These are phyloP conservation scores for Candida tammaniensis DNA, from an alignment of 805 yeast genomes.

Conservation along the genomic window DNA sequence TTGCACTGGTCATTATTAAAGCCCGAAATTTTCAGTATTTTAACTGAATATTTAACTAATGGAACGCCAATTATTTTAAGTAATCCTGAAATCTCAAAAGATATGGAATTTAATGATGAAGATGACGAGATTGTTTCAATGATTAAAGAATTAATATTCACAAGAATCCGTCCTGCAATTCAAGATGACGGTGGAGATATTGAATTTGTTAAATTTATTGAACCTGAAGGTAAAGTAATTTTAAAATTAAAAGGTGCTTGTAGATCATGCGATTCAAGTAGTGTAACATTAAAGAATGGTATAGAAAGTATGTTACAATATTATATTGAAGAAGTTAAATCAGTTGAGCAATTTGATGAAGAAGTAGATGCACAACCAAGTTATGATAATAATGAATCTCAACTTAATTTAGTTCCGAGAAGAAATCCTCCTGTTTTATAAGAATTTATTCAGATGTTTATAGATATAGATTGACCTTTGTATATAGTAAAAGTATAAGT, in stretches of 20 bases:
- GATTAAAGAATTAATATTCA: conserved; percentile 67
- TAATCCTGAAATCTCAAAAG: conserved; percentile 24
- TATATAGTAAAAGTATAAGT: conserved; percentile 1
- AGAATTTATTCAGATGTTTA: conserved; percentile 8
- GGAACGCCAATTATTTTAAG: conserved; percentile 54
- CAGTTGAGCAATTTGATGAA: conserved; percentile 50
- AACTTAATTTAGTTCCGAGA: conserved; percentile 20
- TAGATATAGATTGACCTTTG: background rate
- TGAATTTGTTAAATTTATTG: conserved; percentile 57
- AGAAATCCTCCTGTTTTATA: conserved; percentile 30
- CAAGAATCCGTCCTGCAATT: conserved; percentile 69
- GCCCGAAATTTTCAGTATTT: conserved; percentile 61
- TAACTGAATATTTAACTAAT: conserved; percentile 54
- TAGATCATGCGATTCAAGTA: conserved; percentile 66
- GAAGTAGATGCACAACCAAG: conserved; percentile 7
- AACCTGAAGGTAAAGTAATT: conserved; percentile 54
- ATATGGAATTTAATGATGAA: conserved; percentile 49
- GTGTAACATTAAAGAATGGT: conserved; percentile 65
- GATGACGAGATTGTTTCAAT: conserved; percentile 66
- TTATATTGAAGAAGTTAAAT: conserved; percentile 64
- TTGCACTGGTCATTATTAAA: conserved; percentile 59
- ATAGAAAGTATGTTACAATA: conserved; percentile 70
- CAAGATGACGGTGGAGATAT: conserved; percentile 78
- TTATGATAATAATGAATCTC: conserved; percentile 6
- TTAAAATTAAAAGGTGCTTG: conserved; percentile 68